Percentiles rank a stretch among this genome's conserved stretches.
Conservation (phyloP, 352 stramenopile genomes). For the Globisporangium sylvaticum region DNA sequence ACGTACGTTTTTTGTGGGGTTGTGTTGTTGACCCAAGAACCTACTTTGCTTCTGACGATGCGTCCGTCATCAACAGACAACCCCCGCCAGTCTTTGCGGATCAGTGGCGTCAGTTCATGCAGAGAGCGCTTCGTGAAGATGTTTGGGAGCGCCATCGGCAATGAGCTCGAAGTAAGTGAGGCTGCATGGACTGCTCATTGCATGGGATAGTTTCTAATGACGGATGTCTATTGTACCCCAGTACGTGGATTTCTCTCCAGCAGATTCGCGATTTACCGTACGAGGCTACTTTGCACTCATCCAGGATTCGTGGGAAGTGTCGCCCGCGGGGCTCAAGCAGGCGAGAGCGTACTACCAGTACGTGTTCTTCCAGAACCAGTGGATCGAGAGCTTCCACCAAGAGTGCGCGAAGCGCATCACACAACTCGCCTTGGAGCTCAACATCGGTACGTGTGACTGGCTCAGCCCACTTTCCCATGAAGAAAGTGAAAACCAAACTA, state of each 20-base stretch:
- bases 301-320: slow-evolving; percentile 27
- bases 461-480: neutral
- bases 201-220: neutral
- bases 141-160: slow-evolving; percentile 41
- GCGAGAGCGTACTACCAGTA: slow-evolving; percentile 73
- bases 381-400: slow-evolving; percentile 53
- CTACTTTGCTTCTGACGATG: neutral
- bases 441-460: slow-evolving; percentile 2
- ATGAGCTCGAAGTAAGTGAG: slow-evolving; percentile 33
- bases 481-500: neutral
- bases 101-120: slow-evolving; percentile 16
- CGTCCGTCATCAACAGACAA: slow-evolving; percentile 6
- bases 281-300: slow-evolving; percentile 56
- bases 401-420: slow-evolving; percentile 48
- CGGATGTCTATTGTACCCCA: neutral
- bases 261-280: slow-evolving; percentile 28
- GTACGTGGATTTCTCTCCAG: slow-evolving; percentile 31
- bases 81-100: slow-evolving; percentile 13
- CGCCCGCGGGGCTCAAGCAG: slow-evolving; percentile 43
- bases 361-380: slow-evolving; percentile 58
- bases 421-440: slow-evolving; percentile 5
- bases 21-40: neutral
- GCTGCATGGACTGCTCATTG: neutral
- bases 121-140: slow-evolving; percentile 33
- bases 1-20: neutral